A percentile compares a stretch with the other conserved stretches of the same genome.
Evolutionary conservation across 2,329 filamentous ascomycete species (phyloP).

Genomic region (Clonostachys solani): DNA sequence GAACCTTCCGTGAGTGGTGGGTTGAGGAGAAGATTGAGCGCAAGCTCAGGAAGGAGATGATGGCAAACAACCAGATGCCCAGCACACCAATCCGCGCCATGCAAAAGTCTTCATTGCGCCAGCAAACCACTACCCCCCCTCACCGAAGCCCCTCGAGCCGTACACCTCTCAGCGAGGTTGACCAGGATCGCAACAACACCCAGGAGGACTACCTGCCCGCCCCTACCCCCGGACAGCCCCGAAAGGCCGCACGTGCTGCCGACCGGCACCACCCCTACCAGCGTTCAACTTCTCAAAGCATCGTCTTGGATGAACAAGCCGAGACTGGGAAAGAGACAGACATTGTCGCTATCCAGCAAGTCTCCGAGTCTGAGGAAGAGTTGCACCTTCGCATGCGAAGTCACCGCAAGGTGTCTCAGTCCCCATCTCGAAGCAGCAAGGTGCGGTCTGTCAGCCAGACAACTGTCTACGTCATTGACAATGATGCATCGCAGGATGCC

Average conservation of each 20-base stretch:
- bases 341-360: constrained; percentile 53
- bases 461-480: constrained; percentile 61
- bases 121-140: constrained; percentile 78
- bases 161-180: constrained; percentile 89
- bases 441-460: constrained; percentile 72
- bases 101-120: constrained; percentile 55
- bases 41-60: constrained; percentile 56
- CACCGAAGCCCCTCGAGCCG: constrained; percentile 73
- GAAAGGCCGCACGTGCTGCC: constrained; percentile 71
- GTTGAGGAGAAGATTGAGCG: constrained; percentile 80
- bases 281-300: constrained; percentile 43
- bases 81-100: constrained; percentile 59
- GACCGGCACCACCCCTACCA: constrained; percentile 74
- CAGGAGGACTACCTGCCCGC: constrained; percentile 91
- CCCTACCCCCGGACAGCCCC: constrained; percentile 90
- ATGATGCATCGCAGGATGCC: constrained; percentile 64
- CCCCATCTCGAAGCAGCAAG: constrained; percentile 57
- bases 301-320: constrained; percentile 44
- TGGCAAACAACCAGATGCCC: constrained; percentile 41
- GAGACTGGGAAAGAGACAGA: constrained; percentile 54
- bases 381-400: constrained; percentile 71
- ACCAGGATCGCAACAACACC: constrained; percentile 70
- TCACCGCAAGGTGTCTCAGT: constrained; percentile 61
- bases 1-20: constrained; percentile 98
- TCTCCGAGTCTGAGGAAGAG: constrained; percentile 77